phyloP scores from a whole-genome alignment of 176 grass and related monocot species.

The Cenchrus fungigraminus region DNA sequence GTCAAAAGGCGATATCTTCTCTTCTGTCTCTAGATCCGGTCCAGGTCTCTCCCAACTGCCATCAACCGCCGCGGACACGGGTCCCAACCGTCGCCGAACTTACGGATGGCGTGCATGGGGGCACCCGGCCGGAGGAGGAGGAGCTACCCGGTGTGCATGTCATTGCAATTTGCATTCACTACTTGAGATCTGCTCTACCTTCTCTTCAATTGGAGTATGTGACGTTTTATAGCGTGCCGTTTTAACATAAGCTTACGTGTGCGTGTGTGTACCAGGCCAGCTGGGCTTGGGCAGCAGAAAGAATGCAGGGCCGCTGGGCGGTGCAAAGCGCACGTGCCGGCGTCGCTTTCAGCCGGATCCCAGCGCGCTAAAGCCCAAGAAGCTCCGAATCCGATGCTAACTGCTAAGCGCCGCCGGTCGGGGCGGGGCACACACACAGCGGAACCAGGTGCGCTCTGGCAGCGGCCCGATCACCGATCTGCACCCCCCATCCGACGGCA shows the following conservation, averaged over 20 bases:
- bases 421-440: neutral
- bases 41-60: constrained; percentile 33
- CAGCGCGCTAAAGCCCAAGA: neutral
- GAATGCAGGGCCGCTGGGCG: neutral
- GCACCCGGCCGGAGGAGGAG: neutral
- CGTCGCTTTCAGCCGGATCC: constrained; percentile 25
- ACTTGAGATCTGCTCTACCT: too few relatives aligned
- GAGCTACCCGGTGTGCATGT: neutral
- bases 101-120: neutral
- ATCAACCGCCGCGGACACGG: constrained; percentile 1
- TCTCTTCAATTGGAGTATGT: neutral
- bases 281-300: neutral
- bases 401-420: too few relatives aligned
- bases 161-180: too few relatives aligned
- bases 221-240: too few relatives aligned
- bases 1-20: constrained; percentile 9
- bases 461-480: neutral
- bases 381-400: constrained; percentile 33
- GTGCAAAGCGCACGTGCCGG: constrained; percentile 35
- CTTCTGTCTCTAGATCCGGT: neutral
- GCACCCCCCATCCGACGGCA: neutral
- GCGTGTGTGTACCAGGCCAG: neutral
- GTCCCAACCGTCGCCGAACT: constrained; percentile 1
- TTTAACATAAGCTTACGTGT: neutral
- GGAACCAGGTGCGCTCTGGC: neutral